Conservation (phyloP, 352 stramenopile species). For the Pilasporangium apinafurcum region DNA sequence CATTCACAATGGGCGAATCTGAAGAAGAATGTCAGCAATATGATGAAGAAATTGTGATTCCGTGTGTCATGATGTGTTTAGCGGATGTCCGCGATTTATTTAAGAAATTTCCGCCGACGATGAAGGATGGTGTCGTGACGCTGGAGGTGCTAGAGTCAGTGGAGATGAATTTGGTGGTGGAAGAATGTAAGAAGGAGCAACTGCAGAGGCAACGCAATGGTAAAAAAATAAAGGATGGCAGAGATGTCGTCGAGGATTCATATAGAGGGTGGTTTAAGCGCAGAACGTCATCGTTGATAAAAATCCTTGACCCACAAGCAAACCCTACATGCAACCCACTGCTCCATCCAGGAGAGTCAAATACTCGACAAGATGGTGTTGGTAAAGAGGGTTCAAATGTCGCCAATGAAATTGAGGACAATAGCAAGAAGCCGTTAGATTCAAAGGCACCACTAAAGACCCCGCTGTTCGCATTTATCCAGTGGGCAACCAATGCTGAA, state of each 20-base stretch:
- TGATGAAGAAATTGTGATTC: slow-evolving; percentile 25
- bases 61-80: slow-evolving; percentile 69
- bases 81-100: slow-evolving; percentile 50
- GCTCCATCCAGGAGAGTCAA: neutral
- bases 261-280: slow-evolving; percentile 25
- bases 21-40: slow-evolving; percentile 9
- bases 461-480: slow-evolving; percentile 62
- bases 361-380: neutral
- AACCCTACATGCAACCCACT: neutral
- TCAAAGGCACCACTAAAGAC: neutral
- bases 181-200: slow-evolving; percentile 13
- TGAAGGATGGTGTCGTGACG: slow-evolving; percentile 29
- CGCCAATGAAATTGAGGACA: neutral
- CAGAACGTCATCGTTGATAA: slow-evolving; percentile 51
- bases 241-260: too few species aligned
- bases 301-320: slow-evolving; percentile 26
- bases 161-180: slow-evolving; percentile 2
- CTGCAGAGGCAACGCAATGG: neutral
- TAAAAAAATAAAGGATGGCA: neutral
- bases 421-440: neutral
- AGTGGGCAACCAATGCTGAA: slow-evolving; percentile 43
- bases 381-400: neutral
- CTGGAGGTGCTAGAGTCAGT: slow-evolving; percentile 31
- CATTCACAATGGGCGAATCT: slow-evolving; percentile 52
- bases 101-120: slow-evolving; percentile 48